Conservation (phyloP, 345 rosid species). For the Theobroma cacao region DNA sequence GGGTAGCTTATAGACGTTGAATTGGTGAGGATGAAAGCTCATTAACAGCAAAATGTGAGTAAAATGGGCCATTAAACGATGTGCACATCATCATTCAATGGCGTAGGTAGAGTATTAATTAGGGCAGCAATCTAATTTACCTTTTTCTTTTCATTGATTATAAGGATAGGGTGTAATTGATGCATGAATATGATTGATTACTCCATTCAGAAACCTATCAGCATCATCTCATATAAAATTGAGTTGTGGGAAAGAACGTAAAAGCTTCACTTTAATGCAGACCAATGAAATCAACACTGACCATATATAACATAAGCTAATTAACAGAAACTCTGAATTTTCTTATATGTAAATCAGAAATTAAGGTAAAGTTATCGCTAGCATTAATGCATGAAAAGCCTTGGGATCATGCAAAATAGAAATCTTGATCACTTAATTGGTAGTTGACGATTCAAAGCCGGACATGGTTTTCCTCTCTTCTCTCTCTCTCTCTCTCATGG, state of each 20-base stretch:
- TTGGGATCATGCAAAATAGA: background rate
- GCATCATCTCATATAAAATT: background rate
- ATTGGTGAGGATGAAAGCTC: background rate
- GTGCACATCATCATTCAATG: constrained; percentile 11
- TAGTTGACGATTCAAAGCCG: no score
- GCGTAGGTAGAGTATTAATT: constrained; percentile 6
- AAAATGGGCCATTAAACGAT: background rate
- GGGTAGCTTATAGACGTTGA: background rate
- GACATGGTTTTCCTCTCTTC: no score
- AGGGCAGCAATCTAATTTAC: constrained; percentile 11
- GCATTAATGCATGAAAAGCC: background rate
- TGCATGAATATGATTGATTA: background rate
- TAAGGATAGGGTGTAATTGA: background rate
- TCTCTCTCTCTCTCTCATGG: no score
- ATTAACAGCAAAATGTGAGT: background rate
- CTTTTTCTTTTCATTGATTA: background rate
- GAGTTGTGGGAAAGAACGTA: background rate
- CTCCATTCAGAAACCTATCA: background rate
- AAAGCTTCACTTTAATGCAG: background rate
- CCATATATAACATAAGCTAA: no score
- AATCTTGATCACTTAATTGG: no score
- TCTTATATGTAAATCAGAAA: no score
- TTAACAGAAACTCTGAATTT: no score
- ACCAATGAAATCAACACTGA: background rate
- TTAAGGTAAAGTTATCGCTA: no score